phyloP scores from a whole-genome alignment of 2,329 filamentous ascomycete species.

The Furcasterigmium furcatum region DNA sequence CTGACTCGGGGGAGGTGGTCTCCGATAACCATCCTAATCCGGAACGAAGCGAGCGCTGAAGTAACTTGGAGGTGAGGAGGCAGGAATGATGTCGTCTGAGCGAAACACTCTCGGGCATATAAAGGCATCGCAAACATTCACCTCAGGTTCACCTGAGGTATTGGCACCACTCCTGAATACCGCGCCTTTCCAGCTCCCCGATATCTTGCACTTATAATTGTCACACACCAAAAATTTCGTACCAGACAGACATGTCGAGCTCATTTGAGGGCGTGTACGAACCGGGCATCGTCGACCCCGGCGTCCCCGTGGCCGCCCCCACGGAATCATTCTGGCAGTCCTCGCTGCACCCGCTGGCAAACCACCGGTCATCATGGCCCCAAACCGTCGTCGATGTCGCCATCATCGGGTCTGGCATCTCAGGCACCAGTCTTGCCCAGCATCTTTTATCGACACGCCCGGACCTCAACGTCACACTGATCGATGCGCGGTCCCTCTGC shows the following conservation, averaged over 20 bases:
- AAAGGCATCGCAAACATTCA: no score
- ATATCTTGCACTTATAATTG: no score
- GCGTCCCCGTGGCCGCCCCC: conserved; percentile 10
- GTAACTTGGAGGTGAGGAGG: no score
- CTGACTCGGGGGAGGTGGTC: no score
- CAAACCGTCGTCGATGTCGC: conserved; percentile 10
- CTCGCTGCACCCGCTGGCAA: conserved; percentile 2
- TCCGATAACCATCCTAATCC: no score
- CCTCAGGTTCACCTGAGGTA: no score
- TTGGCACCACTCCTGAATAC: no score
- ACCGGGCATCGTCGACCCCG: conserved; percentile 14
- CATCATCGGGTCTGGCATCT: conserved; percentile 18
- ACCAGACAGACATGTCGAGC: conserved; percentile 9
- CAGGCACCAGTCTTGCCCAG: conserved; percentile 9
- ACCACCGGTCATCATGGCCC: conserved; percentile 12
- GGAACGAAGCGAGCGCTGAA: no score
- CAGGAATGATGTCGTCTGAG: no score
- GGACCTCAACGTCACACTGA: conserved; percentile 9
- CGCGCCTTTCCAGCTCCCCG: no score
- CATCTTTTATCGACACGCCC: conserved; percentile 10
- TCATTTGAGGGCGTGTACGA: conserved; percentile 16
- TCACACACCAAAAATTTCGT: no score
- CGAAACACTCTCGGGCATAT: no score
- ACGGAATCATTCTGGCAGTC: conserved; percentile 16
- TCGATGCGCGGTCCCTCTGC: conserved; percentile 15